These are phyloP conservation scores for Paraglomus occultum DNA, from an alignment of 192 early-diverging fungal species.

Conservation along the genomic window DNA sequence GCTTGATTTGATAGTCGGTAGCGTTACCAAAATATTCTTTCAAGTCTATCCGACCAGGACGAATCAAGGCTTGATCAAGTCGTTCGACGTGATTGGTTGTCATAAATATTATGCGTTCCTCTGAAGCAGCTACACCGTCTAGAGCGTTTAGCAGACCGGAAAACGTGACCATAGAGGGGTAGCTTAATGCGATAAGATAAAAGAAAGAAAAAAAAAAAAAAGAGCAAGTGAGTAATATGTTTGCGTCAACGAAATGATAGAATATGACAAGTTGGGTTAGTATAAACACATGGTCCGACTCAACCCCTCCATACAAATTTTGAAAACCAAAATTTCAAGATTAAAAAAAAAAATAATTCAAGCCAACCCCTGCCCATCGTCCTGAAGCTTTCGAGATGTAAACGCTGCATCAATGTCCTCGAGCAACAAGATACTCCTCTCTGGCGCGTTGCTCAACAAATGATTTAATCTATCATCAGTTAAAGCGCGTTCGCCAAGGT, in stretches of 20 bases:
- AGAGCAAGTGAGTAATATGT: not conserved
- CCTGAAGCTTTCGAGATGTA: constrained; percentile 58
- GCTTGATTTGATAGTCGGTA: constrained; percentile 58
- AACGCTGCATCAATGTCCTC: constrained; percentile 89
- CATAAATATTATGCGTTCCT: constrained; percentile 89
- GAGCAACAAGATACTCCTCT: constrained; percentile 74
- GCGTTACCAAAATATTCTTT: constrained; percentile 77
- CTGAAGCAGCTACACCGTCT: constrained; percentile 84
- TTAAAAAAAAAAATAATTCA: constrained; percentile 15
- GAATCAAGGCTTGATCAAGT: constrained; percentile 75
- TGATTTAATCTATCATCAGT: constrained; percentile 85
- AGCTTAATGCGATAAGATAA: constrained; percentile 31
- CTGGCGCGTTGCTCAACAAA: constrained; percentile 74
- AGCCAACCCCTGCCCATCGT: constrained; percentile 65
- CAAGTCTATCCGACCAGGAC: constrained; percentile 79
- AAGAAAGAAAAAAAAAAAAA: not conserved
- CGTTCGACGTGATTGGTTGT: constrained; percentile 84
- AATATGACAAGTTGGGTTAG: not conserved
- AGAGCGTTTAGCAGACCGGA: constrained; percentile 86
- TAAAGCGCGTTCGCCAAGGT: constrained; percentile 76
- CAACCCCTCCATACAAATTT: not conserved
- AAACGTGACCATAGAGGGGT: constrained; percentile 81
- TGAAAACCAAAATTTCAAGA: not conserved
- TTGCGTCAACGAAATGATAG: not conserved
- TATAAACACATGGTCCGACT: not conserved